Percentiles rank a stretch among this genome's conserved stretches.
Conservation (phyloP, 192 early-diverging fungal genomes). For the Linderina pennispora region DNA sequence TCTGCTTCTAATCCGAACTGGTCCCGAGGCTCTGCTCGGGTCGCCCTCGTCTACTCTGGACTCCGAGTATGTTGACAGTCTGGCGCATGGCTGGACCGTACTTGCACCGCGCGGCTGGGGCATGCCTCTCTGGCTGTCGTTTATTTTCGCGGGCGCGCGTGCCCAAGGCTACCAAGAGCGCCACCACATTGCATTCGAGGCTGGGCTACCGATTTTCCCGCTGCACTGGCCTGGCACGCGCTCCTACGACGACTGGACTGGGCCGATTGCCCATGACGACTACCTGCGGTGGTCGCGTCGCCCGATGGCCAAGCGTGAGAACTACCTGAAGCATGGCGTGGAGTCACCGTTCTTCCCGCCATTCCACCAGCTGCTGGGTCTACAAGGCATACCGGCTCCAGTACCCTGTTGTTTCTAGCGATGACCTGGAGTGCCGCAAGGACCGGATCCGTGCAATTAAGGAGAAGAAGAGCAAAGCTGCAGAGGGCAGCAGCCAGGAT, state of each 20-base stretch:
- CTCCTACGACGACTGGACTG: conserved; percentile 54
- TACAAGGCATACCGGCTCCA: conserved; percentile 2
- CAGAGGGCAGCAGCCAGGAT: too few relatives aligned
- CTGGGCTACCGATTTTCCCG: conserved; percentile 70
- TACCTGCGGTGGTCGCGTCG: conserved; percentile 53
- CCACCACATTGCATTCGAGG: conserved; percentile 67
- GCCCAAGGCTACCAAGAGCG: conserved; percentile 73
- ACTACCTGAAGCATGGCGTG: conserved; percentile 67
- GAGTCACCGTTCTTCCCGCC: conserved; percentile 64
- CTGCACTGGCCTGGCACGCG: conserved; percentile 75
- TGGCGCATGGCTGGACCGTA: conserved; percentile 72
- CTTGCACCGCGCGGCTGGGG: conserved; percentile 78
- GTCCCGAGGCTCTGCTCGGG: conserved; percentile 36
- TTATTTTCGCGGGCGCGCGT: conserved; percentile 83
- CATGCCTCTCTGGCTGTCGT: conserved; percentile 79
- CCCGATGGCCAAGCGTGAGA: conserved; percentile 76
- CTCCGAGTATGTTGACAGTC: conserved; percentile 22
- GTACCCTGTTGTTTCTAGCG: conserved; percentile 15
- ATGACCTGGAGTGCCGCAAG: conserved; percentile 32
- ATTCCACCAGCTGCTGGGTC: conserved; percentile 49
- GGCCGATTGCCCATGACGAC: conserved; percentile 26
- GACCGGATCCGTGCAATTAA: too few relatives aligned
- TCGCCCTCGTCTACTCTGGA: conserved; percentile 34
- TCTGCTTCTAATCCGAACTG: conserved; percentile 75
- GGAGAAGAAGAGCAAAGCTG: too few relatives aligned